phyloP scores from a whole-genome alignment of 441 rosid genomes.

The Gossypium trilobum region DNA sequence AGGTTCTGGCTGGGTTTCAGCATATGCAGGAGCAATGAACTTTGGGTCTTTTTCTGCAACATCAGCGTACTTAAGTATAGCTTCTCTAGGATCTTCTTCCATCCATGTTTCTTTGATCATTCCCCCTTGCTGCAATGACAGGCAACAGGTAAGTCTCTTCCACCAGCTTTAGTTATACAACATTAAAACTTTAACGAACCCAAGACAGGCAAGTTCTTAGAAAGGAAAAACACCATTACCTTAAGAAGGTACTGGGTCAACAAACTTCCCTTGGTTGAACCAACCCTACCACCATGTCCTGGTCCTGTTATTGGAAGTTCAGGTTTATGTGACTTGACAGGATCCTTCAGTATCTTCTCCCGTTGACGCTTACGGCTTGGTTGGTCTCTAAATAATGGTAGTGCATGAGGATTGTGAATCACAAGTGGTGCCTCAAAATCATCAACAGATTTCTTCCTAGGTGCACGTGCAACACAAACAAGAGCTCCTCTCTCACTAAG shows the following conservation, averaged over 20 bases:
- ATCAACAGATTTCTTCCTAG: conserved; percentile 84
- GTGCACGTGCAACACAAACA: conserved; percentile 90
- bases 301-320: conserved; percentile 91
- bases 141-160: conserved; percentile 17
- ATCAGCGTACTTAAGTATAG: conserved; percentile 83
- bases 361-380: conserved; percentile 94
- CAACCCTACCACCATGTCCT: conserved; percentile 91
- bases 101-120: conserved; percentile 99
- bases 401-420: conserved; percentile 91
- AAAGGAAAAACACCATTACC: conserved; percentile 28
- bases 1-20: conserved; percentile 74
- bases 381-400: conserved; percentile 89
- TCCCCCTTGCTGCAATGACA: conserved; percentile 85
- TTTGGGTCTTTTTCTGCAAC: conserved; percentile 89
- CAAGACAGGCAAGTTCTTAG: neutral
- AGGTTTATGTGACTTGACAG: conserved; percentile 78
- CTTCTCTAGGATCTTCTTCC: conserved; percentile 99
- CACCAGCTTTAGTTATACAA: neutral
- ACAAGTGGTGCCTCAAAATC: conserved; percentile 80
- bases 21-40: conserved; percentile 91
- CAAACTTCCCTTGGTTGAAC: conserved; percentile 76
- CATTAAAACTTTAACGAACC: neutral
- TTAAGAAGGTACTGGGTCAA: conserved; percentile 91
- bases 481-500: conserved; percentile 90
- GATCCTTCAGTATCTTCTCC: conserved; percentile 86